Base-by-base conservation (phyloP, 306 rosid genomes). In the Casuarina equisetifolia region DNA sequence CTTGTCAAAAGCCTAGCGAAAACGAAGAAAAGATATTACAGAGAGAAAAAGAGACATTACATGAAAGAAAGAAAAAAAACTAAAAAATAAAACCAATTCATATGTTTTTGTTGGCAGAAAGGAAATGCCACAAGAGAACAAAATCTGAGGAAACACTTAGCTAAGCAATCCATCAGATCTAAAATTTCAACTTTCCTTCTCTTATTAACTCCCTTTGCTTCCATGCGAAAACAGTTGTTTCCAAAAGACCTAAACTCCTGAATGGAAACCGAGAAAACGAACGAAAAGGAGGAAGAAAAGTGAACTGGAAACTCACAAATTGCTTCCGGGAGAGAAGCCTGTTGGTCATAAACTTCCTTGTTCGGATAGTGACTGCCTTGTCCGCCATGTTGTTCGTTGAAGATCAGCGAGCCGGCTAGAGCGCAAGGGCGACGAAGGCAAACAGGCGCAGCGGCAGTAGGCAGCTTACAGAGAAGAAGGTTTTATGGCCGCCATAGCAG, bases 271-370 rank as follows among this genome's bases (percentile, higher is more conserved):
- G 15, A 3, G 53, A 3, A 46, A 13, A 8, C 6, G 3, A 35
- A 76, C 0, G 9, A 76, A 63, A 35, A 9, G 2, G 2, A 36
- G 32, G 38, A 25, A 25, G 1, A 4, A 35, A 43, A 4, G 6
- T 8, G 25, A 52, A 20, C 4, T 2, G 70, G 13, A 80, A 9
- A 86, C 97, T 82, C 36, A 94, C 98, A 68, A 94, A 94, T 74
- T 94, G 98, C 87, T 94, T 94, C 53, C 97, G 83, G 53, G 98
- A 89, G 45, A 94, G 94, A 17, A 94, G 97, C 59, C 98, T 80
- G 82, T 94, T 94, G 25, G 98, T 92, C 96, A 94, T 90, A 82
- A 94, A 94, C 82, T 94, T 94, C 35, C 96, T 73, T 62, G 98
- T 94, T 20, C 98, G 87, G 54, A 94, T 90, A 6, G 97, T 92